Evolutionary conservation across 805 yeast species (phyloP).

Genomic region (Spathaspora passalidarum): DNA sequence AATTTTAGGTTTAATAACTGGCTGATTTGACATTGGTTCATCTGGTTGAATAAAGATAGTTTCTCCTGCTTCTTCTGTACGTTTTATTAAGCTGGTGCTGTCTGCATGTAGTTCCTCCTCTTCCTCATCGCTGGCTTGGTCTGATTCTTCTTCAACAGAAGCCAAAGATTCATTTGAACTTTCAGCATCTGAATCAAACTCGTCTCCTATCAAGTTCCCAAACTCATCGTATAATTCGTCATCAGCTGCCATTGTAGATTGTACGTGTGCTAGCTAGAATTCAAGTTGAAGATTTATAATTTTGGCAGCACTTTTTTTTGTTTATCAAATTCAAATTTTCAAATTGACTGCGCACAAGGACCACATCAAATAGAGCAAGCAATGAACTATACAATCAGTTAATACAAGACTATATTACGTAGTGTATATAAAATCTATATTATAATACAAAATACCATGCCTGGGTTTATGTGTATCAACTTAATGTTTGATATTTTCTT

Average conservation of each 20-base stretch:
- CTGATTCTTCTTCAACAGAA: conserved; percentile 3
- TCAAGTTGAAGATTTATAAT: neutral
- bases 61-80: neutral
- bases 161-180: conserved; percentile 12
- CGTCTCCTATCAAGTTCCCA: conserved; percentile 63
- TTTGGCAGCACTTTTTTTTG: too few relatives aligned
- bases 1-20: conserved; percentile 18
- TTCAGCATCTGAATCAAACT: conserved; percentile 47
- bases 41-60: conserved; percentile 10
- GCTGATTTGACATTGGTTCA: conserved; percentile 19
- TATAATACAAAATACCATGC: neutral
- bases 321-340: too few relatives aligned
- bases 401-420: too few relatives aligned
- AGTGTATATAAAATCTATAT: neutral
- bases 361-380: too few relatives aligned
- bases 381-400: too few relatives aligned
- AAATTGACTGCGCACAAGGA: neutral
- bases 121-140: conserved; percentile 4
- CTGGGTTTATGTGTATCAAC: neutral
- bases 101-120: conserved; percentile 1
- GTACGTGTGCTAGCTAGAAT: neutral
- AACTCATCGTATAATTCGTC: conserved; percentile 75
- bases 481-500: conserved; percentile 51
- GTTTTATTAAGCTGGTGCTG: neutral
- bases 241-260: conserved; percentile 46